Conservation (phyloP, 441 rosid genomes). For the Capsella rubella region DNA sequence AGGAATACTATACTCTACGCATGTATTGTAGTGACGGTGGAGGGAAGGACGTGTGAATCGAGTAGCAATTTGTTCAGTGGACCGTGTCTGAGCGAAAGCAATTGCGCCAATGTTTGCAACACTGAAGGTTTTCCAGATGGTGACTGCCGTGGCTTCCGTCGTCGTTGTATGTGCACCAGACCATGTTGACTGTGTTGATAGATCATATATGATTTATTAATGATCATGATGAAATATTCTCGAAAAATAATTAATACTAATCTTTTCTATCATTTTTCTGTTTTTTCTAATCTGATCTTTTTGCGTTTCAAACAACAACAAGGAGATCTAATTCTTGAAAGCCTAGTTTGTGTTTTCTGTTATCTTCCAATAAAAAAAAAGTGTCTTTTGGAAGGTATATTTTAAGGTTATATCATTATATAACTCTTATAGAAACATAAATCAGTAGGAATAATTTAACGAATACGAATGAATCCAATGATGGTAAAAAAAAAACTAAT, state of each 20-base stretch:
- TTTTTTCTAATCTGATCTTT: too few species aligned
- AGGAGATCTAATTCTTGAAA: too few species aligned
- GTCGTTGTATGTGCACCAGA: slow-evolving; percentile 48
- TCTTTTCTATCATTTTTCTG: neutral
- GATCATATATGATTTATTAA: neutral
- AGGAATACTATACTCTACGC: neutral
- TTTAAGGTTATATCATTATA: too few species aligned
- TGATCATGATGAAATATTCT: neutral
- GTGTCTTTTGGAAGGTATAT: too few species aligned
- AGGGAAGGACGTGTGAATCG: slow-evolving; percentile 44
- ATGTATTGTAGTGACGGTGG: slow-evolving; percentile 27
- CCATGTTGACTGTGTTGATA: slow-evolving; percentile 6
- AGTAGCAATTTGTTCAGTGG: slow-evolving; percentile 45
- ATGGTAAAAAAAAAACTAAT: too few species aligned
- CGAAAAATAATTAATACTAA: neutral
- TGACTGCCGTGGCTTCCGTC: slow-evolving; percentile 33
- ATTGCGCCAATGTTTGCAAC: slow-evolving; percentile 47
- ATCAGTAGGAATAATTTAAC: too few species aligned
- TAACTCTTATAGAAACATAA: too few species aligned
- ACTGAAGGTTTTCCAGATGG: slow-evolving; percentile 49
- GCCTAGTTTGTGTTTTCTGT: too few species aligned
- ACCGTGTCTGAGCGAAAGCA: slow-evolving; percentile 37
- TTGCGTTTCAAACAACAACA: too few species aligned
- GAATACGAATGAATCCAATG: too few species aligned
- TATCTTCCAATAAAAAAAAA: too few species aligned